A percentile compares a stretch with the other conserved stretches of the same genome.
phyloP scores from a whole-genome alignment of 2,329 filamentous ascomycete species.

The Botrytis byssoidea region DNA sequence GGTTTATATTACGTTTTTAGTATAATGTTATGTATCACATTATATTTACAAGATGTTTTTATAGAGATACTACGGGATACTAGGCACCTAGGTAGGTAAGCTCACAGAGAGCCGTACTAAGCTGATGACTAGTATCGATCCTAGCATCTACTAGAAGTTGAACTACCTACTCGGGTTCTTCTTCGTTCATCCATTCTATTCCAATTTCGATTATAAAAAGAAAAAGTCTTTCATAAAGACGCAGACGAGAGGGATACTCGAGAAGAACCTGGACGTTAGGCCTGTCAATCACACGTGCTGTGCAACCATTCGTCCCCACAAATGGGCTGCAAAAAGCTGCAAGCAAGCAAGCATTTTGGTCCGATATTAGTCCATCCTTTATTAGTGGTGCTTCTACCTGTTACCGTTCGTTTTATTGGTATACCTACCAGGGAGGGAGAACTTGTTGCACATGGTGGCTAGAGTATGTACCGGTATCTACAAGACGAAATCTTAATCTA shows the following conservation, averaged over 20 bases:
- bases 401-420: not conserved
- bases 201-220: not conserved
- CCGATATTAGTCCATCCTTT: not conserved
- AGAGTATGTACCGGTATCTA: not conserved
- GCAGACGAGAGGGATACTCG: not conserved
- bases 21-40: not conserved
- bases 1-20: not conserved
- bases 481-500: not conserved
- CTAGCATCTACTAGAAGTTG: not conserved
- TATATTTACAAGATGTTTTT: not conserved
- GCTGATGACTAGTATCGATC: not conserved
- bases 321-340: not conserved
- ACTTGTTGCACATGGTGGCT: not conserved
- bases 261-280: not conserved
- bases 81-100: too few relatives aligned
- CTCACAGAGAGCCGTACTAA: not conserved
- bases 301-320: not conserved
- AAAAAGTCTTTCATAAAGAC: slow-evolving; percentile 3
- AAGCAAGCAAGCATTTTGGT: slow-evolving; percentile 9
- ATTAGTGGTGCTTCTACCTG: not conserved
- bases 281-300: slow-evolving; percentile 5
- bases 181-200: not conserved
- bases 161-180: not conserved
- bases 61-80: not conserved
- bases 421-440: not conserved